Evolutionary conservation across 2,329 filamentous ascomycete species (phyloP), one percentile per base, ranked within the genome.

Genomic region (Fusarium sp.): DNA sequence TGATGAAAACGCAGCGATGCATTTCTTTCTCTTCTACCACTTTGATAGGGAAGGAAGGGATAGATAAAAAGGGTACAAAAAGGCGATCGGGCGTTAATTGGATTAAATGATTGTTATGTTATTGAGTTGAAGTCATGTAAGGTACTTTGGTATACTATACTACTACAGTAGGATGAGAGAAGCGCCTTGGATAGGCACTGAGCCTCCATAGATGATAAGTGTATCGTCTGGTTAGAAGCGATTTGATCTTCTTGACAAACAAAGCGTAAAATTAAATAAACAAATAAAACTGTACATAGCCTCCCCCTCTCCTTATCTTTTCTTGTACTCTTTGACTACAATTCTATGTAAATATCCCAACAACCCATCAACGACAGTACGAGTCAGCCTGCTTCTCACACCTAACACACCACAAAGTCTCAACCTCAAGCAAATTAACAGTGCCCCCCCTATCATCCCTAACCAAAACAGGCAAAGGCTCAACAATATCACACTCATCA

Each of bases 381-480:
- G 62, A 72, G 0, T 69, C 71, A 1, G 65, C 73, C 2, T 25
- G 9, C 0, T 65, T 68, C 0, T 8, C 34, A 18, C 73, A 74
- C 2, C 16, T 29, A 9, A 58, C 38, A n/a, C 73, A 74, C 73
- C 73, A 74, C 8, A 74, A 16, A 2, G 14, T 67, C n/a, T 33
- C 49, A 8, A 72, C 61, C 20, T 61, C 44, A 0, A 70, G 38
- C 67, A 74, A 60, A 8, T 73, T 64, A 4, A 74, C 63, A 5
- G 29, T 9, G 0, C 60, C 67, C 0, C 67, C 73, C n/a, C 16
- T 44, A 2, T 65, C 65, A 46, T 71, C 53, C 3, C 8, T 61
- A 0, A 74, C 69, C 3, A 1, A 4, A 4, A 49, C 3, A 0
- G 73, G 73, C 5, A 73, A 18, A 2, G 65, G 58, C 7, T 25